These are phyloP conservation scores for Panellus pusillus DNA, from an alignment of 768 basidiomycete species.

Conservation along the genomic window DNA sequence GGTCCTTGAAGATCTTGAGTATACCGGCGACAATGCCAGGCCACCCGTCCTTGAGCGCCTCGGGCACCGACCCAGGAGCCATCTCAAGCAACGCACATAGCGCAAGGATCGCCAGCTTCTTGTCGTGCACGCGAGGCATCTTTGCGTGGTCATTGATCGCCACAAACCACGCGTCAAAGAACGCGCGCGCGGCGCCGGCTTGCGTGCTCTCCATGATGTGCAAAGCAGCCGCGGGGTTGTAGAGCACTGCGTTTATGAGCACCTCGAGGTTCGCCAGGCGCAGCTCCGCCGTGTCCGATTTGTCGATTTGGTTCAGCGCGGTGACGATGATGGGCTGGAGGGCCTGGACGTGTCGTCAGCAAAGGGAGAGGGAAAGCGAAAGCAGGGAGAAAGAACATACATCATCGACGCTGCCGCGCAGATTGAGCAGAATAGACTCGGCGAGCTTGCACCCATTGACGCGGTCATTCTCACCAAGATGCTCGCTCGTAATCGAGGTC, in stretches of 20 bases:
- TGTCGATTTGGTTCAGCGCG: constrained; percentile 58
- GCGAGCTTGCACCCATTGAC: constrained; percentile 85
- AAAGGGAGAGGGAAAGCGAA: background rate
- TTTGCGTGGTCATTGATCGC: constrained; percentile 60
- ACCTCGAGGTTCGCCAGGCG: constrained; percentile 81
- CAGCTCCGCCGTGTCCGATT: constrained; percentile 61
- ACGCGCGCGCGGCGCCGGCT: constrained; percentile 62
- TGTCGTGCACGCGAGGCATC: constrained; percentile 87
- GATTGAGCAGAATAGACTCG: constrained; percentile 78
- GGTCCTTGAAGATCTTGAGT: constrained; percentile 72
- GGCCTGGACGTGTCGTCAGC: constrained; percentile 38
- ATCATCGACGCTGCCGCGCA: constrained; percentile 77
- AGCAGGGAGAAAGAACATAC: constrained; percentile 39
- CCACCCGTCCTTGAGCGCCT: constrained; percentile 68
- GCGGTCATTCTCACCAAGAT: constrained; percentile 81
- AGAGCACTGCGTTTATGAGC: constrained; percentile 78
- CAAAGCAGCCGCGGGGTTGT: constrained; percentile 78
- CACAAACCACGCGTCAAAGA: constrained; percentile 85
- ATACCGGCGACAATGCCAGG: constrained; percentile 68
- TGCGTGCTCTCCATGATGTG: constrained; percentile 67
- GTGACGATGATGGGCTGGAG: constrained; percentile 66
- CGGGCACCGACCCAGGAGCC: constrained; percentile 55
- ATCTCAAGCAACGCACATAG: constrained; percentile 78
- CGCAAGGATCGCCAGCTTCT: constrained; percentile 78
- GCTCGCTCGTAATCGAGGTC: constrained; percentile 63